Conservation (phyloP, 192 early-diverging fungal genomes). For the Diversispora eburnea region DNA sequence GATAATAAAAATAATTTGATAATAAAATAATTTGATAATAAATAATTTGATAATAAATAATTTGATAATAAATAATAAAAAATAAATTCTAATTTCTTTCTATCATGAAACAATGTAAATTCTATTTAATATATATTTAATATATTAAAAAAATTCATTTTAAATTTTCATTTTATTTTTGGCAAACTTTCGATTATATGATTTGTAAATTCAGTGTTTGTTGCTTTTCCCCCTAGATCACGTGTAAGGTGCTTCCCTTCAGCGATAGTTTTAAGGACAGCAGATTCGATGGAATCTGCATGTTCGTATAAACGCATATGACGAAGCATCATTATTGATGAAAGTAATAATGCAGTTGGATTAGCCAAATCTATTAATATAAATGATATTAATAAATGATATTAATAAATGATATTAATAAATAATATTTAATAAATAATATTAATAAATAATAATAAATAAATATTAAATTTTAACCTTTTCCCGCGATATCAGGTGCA, state of each 20-base stretch:
- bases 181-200: constrained; percentile 72
- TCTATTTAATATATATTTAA: background rate
- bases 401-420: background rate
- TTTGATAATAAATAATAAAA: no score
- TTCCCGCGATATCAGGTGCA: constrained; percentile 97
- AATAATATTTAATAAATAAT: background rate
- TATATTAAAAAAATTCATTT: background rate
- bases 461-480: constrained; percentile 41
- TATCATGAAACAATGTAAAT: no score
- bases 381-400: background rate
- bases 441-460: background rate
- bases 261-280: constrained; percentile 93
- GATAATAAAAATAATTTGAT: no score
- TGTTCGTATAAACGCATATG: constrained; percentile 86
- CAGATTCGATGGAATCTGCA: constrained; percentile 82
- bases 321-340: constrained; percentile 95
- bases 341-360: constrained; percentile 91
- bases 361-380: constrained; percentile 73
- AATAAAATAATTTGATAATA: no score
- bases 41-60: no score
- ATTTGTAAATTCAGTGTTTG: constrained; percentile 80
- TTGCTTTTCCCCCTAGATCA: constrained; percentile 85
- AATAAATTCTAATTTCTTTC: no score
- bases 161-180: background rate
- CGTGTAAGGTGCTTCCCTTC: constrained; percentile 85